phyloP scores from a whole-genome alignment of 2,329 filamentous ascomycete species.

The Talaromyces sp. region DNA sequence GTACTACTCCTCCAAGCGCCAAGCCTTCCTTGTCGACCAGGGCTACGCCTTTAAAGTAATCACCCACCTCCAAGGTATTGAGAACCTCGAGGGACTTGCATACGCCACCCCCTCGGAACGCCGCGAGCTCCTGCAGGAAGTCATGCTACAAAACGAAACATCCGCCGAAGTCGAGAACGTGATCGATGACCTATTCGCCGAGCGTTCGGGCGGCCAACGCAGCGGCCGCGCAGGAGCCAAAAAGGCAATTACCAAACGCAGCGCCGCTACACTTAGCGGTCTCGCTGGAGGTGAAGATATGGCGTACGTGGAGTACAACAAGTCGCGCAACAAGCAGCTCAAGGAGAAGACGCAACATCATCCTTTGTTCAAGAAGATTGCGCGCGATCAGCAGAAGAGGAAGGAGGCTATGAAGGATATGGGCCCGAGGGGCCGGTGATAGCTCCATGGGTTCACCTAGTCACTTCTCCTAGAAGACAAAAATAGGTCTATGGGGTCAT shows the following conservation, averaged over 20 bases:
- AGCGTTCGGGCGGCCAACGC: slow-evolving; percentile 46
- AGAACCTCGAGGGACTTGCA: slow-evolving; percentile 73
- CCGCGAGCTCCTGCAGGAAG: slow-evolving; percentile 80
- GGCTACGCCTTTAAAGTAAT: slow-evolving; percentile 99
- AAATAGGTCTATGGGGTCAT: not conserved
- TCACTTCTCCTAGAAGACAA: too few relatives aligned
- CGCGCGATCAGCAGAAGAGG: slow-evolving; percentile 58
- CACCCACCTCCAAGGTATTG: slow-evolving; percentile 87
- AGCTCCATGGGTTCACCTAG: too few relatives aligned
- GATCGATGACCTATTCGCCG: slow-evolving; percentile 63
- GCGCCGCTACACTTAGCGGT: slow-evolving; percentile 79
- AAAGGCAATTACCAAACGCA: slow-evolving; percentile 62
- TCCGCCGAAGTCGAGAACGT: slow-evolving; percentile 68
- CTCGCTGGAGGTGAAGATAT: slow-evolving; percentile 91
- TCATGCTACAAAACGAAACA: slow-evolving; percentile 80
- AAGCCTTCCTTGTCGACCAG: slow-evolving; percentile 95
- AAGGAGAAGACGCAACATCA: slow-evolving; percentile 60
- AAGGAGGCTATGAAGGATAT: slow-evolving; percentile 44
- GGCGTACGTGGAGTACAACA: slow-evolving; percentile 88
- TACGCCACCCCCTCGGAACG: slow-evolving; percentile 77
- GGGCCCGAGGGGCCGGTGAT: slow-evolving; percentile 12
- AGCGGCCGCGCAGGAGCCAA: slow-evolving; percentile 44
- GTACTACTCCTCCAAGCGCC: slow-evolving; percentile 94
- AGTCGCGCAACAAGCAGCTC: slow-evolving; percentile 63
- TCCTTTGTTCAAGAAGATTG: slow-evolving; percentile 64